These are phyloP conservation scores for Malbranchea zuffiana DNA, from an alignment of 2,329 filamentous ascomycete species.

Conservation along the genomic window DNA sequence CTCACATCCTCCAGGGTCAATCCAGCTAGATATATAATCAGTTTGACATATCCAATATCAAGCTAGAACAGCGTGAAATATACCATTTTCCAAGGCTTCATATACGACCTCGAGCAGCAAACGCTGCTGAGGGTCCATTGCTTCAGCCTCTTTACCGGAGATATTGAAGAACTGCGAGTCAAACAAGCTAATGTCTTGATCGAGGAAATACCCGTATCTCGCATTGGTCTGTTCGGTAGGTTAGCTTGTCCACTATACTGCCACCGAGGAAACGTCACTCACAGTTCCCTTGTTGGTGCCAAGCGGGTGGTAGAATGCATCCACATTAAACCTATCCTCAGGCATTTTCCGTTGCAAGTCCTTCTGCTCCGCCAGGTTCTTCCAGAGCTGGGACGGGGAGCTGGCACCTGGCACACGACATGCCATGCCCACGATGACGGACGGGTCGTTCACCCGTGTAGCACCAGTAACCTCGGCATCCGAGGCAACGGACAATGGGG, in stretches of 20 bases:
- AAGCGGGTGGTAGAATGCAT: conserved; percentile 15
- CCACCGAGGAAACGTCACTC: background rate
- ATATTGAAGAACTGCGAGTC: conserved; percentile 27
- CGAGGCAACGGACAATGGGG: too few relatives aligned
- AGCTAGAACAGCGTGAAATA: background rate
- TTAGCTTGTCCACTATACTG: background rate
- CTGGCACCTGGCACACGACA: conserved; percentile 11
- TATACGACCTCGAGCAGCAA: conserved; percentile 22
- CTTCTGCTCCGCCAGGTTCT: conserved; percentile 7
- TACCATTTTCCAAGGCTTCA: conserved; percentile 20
- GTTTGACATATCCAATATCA: too few relatives aligned
- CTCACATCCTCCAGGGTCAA: conserved; percentile 19
- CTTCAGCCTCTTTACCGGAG: conserved; percentile 18
- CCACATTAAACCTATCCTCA: conserved; percentile 10
- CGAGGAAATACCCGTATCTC: conserved; percentile 14
- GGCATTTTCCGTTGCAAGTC: conserved; percentile 11
- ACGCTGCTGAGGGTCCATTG: conserved; percentile 27
- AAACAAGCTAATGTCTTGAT: conserved; percentile 21
- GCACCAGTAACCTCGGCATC: too few relatives aligned
- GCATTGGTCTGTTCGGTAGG: conserved; percentile 8
- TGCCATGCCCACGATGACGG: conserved; percentile 10
- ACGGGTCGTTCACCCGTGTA: too few relatives aligned
- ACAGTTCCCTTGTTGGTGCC: conserved; percentile 10
- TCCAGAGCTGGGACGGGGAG: conserved; percentile 10
- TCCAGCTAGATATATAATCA: conserved; percentile 15